Percentiles rank a stretch among this genome's conserved stretches.
Conservation (phyloP, 139 green algal genomes). For the Chlorella sp. region DNA sequence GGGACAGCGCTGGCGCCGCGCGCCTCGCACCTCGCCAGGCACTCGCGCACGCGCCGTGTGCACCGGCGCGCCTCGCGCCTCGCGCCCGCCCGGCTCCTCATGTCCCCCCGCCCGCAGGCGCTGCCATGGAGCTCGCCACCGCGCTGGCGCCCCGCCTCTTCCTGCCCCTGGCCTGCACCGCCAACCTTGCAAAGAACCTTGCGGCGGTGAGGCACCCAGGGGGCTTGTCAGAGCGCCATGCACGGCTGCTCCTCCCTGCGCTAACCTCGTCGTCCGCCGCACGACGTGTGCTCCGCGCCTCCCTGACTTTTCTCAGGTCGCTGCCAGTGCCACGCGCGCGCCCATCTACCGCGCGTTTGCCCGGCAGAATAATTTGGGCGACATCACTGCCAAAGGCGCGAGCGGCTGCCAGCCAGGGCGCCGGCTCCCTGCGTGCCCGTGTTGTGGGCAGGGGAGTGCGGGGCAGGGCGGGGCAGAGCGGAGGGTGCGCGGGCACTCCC, state of each 20-base stretch:
- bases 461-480: neutral
- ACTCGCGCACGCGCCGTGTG: neutral
- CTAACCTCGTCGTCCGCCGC: too few relatives aligned
- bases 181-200: conserved; percentile 86
- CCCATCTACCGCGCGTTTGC: conserved; percentile 91
- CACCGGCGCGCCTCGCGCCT: neutral
- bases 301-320: too few relatives aligned
- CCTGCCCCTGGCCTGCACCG: conserved; percentile 84
- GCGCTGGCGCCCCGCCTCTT: conserved; percentile 66
- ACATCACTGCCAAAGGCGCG: conserved; percentile 74
- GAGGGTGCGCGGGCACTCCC: neutral
- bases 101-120: neutral
- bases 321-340: conserved; percentile 71
- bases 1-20: neutral
- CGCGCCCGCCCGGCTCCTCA: too few relatives aligned
- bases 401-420: too few relatives aligned
- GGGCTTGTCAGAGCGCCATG: too few relatives aligned
- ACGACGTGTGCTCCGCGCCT: too few relatives aligned
- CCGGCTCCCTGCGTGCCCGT: neutral
- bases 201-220: conserved; percentile 70
- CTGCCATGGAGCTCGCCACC: conserved; percentile 43
- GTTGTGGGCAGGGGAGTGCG: neutral
- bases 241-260: too few relatives aligned
- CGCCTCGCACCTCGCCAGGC: neutral
- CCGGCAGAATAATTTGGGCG: conserved; percentile 73